These are phyloP conservation scores for Penicilliopsis zonata DNA, from an alignment of 495 filamentous ascomycete species.

Conservation along the genomic window DNA sequence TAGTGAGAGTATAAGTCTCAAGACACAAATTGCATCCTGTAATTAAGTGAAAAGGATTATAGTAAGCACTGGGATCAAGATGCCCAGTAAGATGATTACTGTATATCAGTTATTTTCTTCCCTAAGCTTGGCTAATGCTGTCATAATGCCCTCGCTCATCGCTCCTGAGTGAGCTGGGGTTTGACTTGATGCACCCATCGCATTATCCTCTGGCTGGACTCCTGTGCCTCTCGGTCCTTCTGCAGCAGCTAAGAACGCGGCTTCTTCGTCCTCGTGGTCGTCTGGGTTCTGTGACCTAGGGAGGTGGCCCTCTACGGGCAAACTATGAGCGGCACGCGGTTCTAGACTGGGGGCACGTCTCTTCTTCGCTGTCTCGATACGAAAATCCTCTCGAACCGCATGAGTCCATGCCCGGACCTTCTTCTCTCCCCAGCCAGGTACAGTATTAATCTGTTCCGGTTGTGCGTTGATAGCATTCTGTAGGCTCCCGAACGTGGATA, in stretches of 20 bases:
- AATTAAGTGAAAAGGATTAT: too few relatives aligned
- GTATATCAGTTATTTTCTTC: constrained; percentile 17
- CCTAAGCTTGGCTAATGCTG: constrained; percentile 43
- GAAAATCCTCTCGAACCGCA: constrained; percentile 73
- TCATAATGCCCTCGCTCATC: constrained; percentile 41
- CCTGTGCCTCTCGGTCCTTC: background rate
- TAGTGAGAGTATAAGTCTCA: too few relatives aligned
- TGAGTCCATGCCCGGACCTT: constrained; percentile 79
- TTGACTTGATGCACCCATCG: background rate
- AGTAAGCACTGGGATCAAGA: too few relatives aligned
- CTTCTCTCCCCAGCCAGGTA: constrained; percentile 90
- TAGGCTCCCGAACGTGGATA: constrained; percentile 79
- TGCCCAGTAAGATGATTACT: too few relatives aligned
- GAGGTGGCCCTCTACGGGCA: too few relatives aligned
- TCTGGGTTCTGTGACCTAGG: constrained; percentile 23
- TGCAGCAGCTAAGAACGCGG: constrained; percentile 14
- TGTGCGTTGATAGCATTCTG: constrained; percentile 77
- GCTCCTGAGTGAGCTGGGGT: constrained; percentile 5
- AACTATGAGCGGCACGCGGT: too few relatives aligned
- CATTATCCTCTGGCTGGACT: background rate
- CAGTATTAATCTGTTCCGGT: constrained; percentile 67
- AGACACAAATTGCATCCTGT: too few relatives aligned
- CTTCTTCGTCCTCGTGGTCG: constrained; percentile 26
- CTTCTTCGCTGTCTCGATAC: constrained; percentile 56
- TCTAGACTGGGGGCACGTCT: constrained; percentile 20